phyloP scores from a whole-genome alignment of 2,329 filamentous ascomycete genomes.

The Fusarium sp. region DNA sequence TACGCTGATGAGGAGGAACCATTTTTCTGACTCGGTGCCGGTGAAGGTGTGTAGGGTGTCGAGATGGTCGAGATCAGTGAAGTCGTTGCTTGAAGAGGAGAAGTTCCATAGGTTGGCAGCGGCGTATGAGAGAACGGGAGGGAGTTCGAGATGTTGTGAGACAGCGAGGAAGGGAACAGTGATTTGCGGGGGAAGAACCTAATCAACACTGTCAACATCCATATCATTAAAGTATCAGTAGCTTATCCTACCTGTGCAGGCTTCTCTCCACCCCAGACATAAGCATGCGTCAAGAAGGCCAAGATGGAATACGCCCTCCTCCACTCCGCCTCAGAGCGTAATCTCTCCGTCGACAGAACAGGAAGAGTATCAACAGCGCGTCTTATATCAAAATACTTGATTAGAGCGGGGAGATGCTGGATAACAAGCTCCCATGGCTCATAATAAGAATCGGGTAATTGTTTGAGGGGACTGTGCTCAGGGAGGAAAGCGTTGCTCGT shows the following conservation, averaged over 20 bases:
- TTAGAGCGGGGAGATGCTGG: conserved; percentile 71
- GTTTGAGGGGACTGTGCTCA: conserved; percentile 69
- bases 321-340: conserved; percentile 77
- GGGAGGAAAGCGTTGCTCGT: conserved; percentile 80
- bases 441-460: conserved; percentile 77
- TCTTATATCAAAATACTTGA: conserved; percentile 70
- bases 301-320: conserved; percentile 82
- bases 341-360: conserved; percentile 70
- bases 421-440: conserved; percentile 80
- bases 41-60: conserved; percentile 83
- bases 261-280: conserved; percentile 86
- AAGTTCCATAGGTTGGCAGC: conserved; percentile 93
- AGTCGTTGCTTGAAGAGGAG: conserved; percentile 61
- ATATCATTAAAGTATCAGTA: fast-evolving
- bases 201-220: conserved; percentile 20
- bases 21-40: conserved; percentile 88
- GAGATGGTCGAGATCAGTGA: conserved; percentile 74
- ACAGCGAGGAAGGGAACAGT: conserved; percentile 79
- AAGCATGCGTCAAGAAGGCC: conserved; percentile 82
- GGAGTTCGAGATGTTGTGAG: conserved; percentile 79
- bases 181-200: conserved; percentile 77
- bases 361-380: conserved; percentile 72
- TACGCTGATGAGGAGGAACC: conserved; percentile 92
- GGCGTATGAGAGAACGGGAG: conserved; percentile 90
- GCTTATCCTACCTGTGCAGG: conserved; percentile 70